Evolutionary conservation across 495 filamentous ascomycete genomes (phyloP).

Genomic region (Cladorrhinum samala): DNA sequence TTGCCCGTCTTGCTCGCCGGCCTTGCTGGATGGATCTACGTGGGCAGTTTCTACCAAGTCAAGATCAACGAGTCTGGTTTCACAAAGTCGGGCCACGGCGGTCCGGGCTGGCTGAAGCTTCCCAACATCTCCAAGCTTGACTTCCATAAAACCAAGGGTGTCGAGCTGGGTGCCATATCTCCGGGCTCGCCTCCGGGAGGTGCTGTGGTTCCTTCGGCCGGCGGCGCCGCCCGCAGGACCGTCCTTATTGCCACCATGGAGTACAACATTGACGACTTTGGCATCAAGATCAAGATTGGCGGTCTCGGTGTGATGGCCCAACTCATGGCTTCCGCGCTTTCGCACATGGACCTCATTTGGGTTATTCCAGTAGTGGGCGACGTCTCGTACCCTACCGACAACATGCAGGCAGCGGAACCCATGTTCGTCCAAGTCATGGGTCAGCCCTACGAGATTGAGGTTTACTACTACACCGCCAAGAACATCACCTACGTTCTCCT

Average conservation of each 20-base stretch:
- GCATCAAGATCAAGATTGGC: conserved; percentile 68
- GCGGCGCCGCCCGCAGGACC: conserved; percentile 36
- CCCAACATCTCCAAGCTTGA: conserved; percentile 23
- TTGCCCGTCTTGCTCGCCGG: conserved; percentile 48
- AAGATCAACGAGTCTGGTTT: conserved; percentile 66
- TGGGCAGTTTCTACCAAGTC: conserved; percentile 62
- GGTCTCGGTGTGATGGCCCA: conserved; percentile 67
- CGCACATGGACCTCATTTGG: conserved; percentile 65
- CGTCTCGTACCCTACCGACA: conserved; percentile 57
- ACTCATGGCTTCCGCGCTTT: conserved; percentile 63
- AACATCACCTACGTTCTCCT: conserved; percentile 71
- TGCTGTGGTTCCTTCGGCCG: conserved; percentile 10
- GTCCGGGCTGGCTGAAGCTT: conserved; percentile 20
- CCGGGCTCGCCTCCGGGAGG: conserved; percentile 18
- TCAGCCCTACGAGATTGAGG: conserved; percentile 56
- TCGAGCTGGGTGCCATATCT: conserved; percentile 34
- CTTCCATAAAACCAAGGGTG: conserved; percentile 38
- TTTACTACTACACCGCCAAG: conserved; percentile 58
- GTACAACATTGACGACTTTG: conserved; percentile 68
- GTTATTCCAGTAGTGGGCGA: conserved; percentile 71
- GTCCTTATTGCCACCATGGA: conserved; percentile 68
- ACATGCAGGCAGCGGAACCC: conserved; percentile 46
- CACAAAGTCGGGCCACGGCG: conserved; percentile 25
- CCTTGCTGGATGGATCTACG: conserved; percentile 52
- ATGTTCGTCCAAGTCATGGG: conserved; percentile 63